Percentiles rank a stretch among this genome's conserved stretches.
Conservation (phyloP, 345 rosid genomes). For the Populus davidiana region DNA sequence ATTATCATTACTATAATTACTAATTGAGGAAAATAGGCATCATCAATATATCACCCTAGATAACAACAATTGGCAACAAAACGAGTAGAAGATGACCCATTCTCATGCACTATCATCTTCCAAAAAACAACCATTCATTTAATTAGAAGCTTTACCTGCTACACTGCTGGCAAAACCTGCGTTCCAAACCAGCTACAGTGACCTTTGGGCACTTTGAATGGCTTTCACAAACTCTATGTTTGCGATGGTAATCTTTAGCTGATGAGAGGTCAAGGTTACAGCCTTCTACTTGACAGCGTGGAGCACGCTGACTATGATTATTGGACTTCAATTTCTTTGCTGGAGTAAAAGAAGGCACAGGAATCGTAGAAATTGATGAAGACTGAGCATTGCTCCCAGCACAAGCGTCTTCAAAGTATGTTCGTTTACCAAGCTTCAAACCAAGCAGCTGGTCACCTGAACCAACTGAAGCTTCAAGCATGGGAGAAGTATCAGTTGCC, state of each 20-base stretch:
- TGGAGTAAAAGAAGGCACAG: slow-evolving; percentile 41
- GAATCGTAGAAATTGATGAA: slow-evolving; percentile 36
- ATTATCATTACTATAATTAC: neutral
- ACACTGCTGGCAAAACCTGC: slow-evolving; percentile 96
- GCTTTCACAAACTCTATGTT: slow-evolving; percentile 75
- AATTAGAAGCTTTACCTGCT: slow-evolving; percentile 60
- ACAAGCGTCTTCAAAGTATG: slow-evolving; percentile 62
- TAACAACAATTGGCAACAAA: slow-evolving; percentile 4
- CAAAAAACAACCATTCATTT: neutral
- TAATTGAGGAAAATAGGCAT: neutral
- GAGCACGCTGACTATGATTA: slow-evolving; percentile 41
- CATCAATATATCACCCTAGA: neutral
- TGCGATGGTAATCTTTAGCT: slow-evolving; percentile 80
- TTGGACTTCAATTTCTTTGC: slow-evolving; percentile 60
- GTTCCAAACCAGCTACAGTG: slow-evolving; percentile 69
- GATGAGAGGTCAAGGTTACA: slow-evolving; percentile 77
- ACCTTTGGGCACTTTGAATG: slow-evolving; percentile 84
- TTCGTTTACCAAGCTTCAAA: slow-evolving; percentile 75
- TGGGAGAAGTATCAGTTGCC: slow-evolving; percentile 33
- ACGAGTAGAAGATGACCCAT: neutral
- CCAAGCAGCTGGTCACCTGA: slow-evolving; percentile 70
- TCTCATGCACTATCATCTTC: neutral
- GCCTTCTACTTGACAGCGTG: slow-evolving; percentile 76
- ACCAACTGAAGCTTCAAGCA: slow-evolving; percentile 59
- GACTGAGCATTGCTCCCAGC: slow-evolving; percentile 46